Base-by-base conservation (phyloP, 2,329 filamentous ascomycete species). In the Alternaria brassicicola region DNA sequence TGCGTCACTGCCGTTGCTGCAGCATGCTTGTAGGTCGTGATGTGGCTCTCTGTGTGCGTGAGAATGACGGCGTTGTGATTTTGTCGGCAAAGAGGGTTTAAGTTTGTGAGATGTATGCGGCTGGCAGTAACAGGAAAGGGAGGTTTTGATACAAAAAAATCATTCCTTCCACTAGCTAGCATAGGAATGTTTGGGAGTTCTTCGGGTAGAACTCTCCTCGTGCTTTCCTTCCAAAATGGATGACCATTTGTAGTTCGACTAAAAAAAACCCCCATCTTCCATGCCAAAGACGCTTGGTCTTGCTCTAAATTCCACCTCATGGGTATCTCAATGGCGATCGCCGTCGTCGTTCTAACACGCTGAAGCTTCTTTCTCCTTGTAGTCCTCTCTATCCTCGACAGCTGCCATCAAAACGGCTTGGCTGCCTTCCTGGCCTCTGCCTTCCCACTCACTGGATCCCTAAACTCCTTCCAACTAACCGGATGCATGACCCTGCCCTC, bases 391-490 rank as follows among this genome's bases (percentile, higher is more conserved):
- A 15, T 31, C 4, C 12, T 7, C 12, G 2, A 3, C 23, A 10
- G 2, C 21, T 5, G 15, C 19, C 42, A 33, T 69, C 60, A 76
- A 72, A 91, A 91, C 25, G 95, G 95, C 80, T 96, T 95, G 19
- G 95, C 95, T 58, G 97, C 95, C 82, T 99, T 99, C 76, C 95
- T 88, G 65, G 81, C 80, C 84, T 98, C 95, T 66, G 83, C 87
- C 43, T 82, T 73, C 3, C 92, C 93, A 6, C 89, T 96, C 71
- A 89, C 87, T 0, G 88, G 87, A 81, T 98, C 94, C 72, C 86
- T 86, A 80, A 96, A 96, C 79, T 98, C 94, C 81, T 89, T 96
- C 95, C 95, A 99, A 78, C 89, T 96, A 54, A 96, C 86, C 2
- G 95, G 94, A 70, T 90, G 90, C 93, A 98, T 96, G 69, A 90